A percentile compares a stretch with the other conserved stretches of the same genome.
Evolutionary conservation across 495 filamentous ascomycete genomes (phyloP).

Genomic region (Penicillium chermesinum): DNA sequence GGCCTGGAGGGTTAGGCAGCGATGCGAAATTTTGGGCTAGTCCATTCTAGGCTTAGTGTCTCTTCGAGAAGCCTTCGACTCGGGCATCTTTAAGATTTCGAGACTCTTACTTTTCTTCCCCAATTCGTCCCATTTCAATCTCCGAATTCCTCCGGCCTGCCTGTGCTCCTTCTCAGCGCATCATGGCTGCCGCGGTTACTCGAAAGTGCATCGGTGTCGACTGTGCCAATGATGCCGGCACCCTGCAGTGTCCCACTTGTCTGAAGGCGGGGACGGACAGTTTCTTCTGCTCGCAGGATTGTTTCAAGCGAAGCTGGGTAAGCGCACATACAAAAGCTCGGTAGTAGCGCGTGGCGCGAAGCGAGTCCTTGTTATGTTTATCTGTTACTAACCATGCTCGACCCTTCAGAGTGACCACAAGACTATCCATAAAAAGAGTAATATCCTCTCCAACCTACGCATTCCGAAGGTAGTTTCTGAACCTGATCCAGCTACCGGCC

Average conservation of each 20-base stretch:
- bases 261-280: conserved; percentile 85
- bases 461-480: conserved; percentile 75
- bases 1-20: too few species aligned
- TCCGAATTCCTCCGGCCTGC: too few species aligned
- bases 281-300: conserved; percentile 97
- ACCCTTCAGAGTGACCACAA: conserved; percentile 72
- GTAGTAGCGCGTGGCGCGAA: conserved; percentile 9
- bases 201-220: conserved; percentile 75
- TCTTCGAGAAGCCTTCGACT: not conserved
- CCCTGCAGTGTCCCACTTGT: conserved; percentile 90
- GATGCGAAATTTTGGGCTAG: not conserved
- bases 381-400: conserved; percentile 10
- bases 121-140: not conserved
- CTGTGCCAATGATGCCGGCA: conserved; percentile 76
- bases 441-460: conserved; percentile 63
- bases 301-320: conserved; percentile 99
- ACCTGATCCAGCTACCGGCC: conserved; percentile 82
- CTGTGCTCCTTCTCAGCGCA: not conserved
- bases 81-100: not conserved
- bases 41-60: not conserved
- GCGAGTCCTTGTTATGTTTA: conserved; percentile 8
- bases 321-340: conserved; percentile 31
- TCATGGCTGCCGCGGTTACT: conserved; percentile 33
- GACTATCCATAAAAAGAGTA: conserved; percentile 76
- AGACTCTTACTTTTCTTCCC: not conserved